These are phyloP conservation scores for Cucurbita ficifolia DNA, from an alignment of 306 rosid genomes.

Conservation along the genomic window DNA sequence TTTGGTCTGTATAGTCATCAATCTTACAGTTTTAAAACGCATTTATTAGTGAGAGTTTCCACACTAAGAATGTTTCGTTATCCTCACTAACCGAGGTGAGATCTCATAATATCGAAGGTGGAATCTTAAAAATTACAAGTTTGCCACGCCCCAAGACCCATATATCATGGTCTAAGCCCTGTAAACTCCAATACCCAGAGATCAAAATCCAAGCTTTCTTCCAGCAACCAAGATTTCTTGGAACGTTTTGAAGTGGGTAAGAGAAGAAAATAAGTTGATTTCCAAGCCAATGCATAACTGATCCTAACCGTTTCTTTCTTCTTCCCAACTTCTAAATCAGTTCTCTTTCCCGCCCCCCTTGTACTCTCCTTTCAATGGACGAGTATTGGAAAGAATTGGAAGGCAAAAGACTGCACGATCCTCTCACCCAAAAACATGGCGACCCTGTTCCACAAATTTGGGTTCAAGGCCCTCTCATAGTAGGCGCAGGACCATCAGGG, in stretches of 20 bases:
- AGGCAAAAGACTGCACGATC: conserved; percentile 52
- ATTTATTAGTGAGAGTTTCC: no score
- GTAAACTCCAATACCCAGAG: background rate
- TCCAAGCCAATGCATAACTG: background rate
- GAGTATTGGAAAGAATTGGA: conserved; percentile 57
- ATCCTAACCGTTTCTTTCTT: background rate
- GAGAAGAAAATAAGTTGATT: no score
- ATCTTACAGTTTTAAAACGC: no score
- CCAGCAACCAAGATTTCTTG: no score
- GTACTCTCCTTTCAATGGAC: conserved; percentile 22
- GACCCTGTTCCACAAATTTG: conserved; percentile 6
- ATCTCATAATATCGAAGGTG: no score
- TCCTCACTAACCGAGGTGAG: no score
- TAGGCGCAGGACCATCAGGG: conserved; percentile 97
- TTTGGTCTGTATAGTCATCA: accelerated
- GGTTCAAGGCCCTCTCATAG: conserved; percentile 53
- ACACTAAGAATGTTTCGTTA: no score
- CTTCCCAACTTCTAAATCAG: no score
- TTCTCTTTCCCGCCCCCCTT: no score
- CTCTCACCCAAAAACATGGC: background rate
- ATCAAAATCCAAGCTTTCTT: background rate
- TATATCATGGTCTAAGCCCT: background rate
- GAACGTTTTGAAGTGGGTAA: no score
- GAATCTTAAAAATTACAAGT: background rate
- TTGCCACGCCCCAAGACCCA: background rate